phyloP scores from a whole-genome alignment of 306 rosid species.

The Cicer pinnatifidum region DNA sequence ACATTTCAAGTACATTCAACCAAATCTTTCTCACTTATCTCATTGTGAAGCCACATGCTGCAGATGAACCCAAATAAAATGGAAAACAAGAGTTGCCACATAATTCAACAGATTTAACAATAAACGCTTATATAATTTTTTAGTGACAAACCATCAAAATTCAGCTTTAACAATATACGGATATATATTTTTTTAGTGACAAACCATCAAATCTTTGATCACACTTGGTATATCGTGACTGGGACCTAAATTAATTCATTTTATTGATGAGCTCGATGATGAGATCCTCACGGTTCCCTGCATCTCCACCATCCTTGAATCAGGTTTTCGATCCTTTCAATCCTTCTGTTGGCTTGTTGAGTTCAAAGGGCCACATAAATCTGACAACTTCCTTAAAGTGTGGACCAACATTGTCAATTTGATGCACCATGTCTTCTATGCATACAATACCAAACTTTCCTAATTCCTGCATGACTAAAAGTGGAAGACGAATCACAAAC shows the following conservation, averaged over 20 bases:
- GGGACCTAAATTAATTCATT: conserved; percentile 64
- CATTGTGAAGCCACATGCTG: background rate
- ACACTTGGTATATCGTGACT: background rate
- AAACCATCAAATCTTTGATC: conserved; percentile 22
- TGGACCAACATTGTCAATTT: conserved; percentile 71
- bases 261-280: conserved; percentile 73
- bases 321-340: conserved; percentile 64
- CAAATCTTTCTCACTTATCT: background rate
- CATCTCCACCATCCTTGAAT: conserved; percentile 78
- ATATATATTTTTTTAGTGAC: background rate
- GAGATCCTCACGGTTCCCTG: conserved; percentile 77
- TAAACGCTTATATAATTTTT: background rate
- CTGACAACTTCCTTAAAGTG: conserved; percentile 75
- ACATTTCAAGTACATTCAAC: background rate
- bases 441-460: conserved; percentile 72
- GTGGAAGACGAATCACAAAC: conserved; percentile 17
- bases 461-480: conserved; percentile 58
- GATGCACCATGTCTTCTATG: conserved; percentile 86
- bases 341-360: conserved; percentile 68
- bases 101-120: conserved; percentile 3
- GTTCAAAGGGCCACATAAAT: conserved; percentile 79
- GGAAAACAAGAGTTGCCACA: conserved; percentile 12
- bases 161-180: too few relatives aligned
- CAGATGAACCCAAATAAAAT: background rate
- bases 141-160: background rate